phyloP scores from a whole-genome alignment of 768 basidiomycete species.

The Saitozyma sp. region DNA sequence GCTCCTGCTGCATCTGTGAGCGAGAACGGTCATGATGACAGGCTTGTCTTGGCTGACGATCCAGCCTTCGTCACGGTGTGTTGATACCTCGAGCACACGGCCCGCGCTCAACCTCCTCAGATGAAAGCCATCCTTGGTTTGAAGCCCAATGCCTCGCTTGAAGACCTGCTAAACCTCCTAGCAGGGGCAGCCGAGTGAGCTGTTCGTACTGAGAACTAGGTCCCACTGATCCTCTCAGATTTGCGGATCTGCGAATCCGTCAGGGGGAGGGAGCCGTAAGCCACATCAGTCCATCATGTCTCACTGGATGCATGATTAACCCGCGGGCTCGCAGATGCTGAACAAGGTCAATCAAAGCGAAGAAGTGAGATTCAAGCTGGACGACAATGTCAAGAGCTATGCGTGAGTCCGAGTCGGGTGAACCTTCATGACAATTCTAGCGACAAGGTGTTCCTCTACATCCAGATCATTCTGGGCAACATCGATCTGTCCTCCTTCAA shows the following conservation, averaged over 20 bases:
- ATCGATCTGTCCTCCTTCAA: constrained; percentile 58
- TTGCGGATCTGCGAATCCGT: constrained; percentile 37
- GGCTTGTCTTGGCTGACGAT: too few relatives aligned
- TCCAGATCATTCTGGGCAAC: constrained; percentile 64
- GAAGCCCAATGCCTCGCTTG: constrained; percentile 12
- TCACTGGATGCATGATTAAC: constrained; percentile 56
- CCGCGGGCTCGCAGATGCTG: constrained; percentile 55
- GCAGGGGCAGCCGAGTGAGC: constrained; percentile 34
- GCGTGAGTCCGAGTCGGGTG: constrained; percentile 29
- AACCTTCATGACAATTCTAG: constrained; percentile 13
- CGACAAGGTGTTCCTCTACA: constrained; percentile 78
- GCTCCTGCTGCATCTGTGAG: constrained; percentile 32
- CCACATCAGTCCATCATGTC: neutral
- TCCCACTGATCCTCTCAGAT: constrained; percentile 17
- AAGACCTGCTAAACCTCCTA: constrained; percentile 27
- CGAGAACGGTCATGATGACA: too few relatives aligned
- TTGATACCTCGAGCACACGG: neutral
- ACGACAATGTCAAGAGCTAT: constrained; percentile 67
- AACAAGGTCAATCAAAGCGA: constrained; percentile 52
- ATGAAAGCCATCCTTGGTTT: constrained; percentile 36
- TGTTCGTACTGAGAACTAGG: neutral
- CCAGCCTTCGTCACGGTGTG: constrained; percentile 13
- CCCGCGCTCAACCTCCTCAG: constrained; percentile 7
- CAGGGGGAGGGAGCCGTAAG: constrained; percentile 37
- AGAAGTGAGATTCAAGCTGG: constrained; percentile 75